Conservation (phyloP, 2,329 filamentous ascomycete genomes). For the Pseudopyrenochaeta lycopersici region DNA sequence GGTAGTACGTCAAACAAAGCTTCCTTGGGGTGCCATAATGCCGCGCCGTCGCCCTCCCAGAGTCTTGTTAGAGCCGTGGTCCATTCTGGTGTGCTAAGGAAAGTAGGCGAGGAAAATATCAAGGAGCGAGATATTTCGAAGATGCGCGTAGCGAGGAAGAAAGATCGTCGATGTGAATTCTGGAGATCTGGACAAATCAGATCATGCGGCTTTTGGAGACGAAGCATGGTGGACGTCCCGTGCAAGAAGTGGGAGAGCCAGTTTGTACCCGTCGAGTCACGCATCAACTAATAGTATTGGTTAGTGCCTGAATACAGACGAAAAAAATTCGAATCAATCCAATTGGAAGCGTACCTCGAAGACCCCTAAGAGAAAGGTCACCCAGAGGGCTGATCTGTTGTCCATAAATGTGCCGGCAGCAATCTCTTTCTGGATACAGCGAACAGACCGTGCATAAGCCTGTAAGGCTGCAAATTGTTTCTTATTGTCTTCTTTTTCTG, state of each 20-base stretch:
- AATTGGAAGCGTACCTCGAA: constrained; percentile 28
- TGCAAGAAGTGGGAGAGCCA: constrained; percentile 41
- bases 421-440: constrained; percentile 20
- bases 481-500: background rate
- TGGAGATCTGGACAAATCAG: constrained; percentile 7
- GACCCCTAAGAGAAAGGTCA: constrained; percentile 34
- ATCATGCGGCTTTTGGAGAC: constrained; percentile 23
- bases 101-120: constrained; percentile 33
- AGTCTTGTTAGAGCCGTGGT: constrained; percentile 21
- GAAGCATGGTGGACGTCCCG: constrained; percentile 36
- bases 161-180: constrained; percentile 20
- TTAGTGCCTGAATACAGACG: background rate
- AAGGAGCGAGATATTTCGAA: constrained; percentile 39
- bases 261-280: constrained; percentile 32
- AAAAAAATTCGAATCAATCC: background rate
- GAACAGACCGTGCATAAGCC: constrained; percentile 28
- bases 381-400: constrained; percentile 33
- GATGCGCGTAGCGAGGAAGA: constrained; percentile 37
- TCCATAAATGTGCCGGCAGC: constrained; percentile 11
- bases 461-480: constrained; percentile 16
- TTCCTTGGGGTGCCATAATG: constrained; percentile 36
- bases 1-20: constrained; percentile 37
- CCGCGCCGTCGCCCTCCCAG: constrained; percentile 19
- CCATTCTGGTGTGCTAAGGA: constrained; percentile 31
- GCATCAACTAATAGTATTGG: constrained; percentile 31